These are phyloP conservation scores for Maudiozyma bulderi DNA, from an alignment of 805 yeast genomes.

Conservation along the genomic window DNA sequence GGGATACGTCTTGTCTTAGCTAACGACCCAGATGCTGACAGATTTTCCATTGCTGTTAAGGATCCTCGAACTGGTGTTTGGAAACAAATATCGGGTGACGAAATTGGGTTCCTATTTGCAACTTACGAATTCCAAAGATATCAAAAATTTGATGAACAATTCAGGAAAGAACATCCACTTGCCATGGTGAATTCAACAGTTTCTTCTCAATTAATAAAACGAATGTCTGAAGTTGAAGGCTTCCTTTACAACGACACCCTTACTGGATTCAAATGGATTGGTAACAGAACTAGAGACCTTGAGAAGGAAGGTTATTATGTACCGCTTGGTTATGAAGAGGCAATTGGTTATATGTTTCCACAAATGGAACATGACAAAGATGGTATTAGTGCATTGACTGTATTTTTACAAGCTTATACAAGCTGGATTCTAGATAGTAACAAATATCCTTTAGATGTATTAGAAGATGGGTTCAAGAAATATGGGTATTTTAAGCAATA, in stretches of 20 bases:
- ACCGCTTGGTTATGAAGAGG: slow-evolving; percentile 92
- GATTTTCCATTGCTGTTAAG: slow-evolving; percentile 74
- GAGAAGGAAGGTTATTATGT: slow-evolving; percentile 55
- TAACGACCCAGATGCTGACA: slow-evolving; percentile 95
- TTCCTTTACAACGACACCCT: slow-evolving; percentile 70
- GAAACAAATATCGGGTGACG: slow-evolving; percentile 85
- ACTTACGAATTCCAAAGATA: slow-evolving; percentile 40
- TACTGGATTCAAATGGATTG: slow-evolving; percentile 97
- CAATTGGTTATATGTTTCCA: slow-evolving; percentile 87
- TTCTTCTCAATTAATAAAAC: slow-evolving; percentile 68
- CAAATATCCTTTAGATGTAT: slow-evolving; percentile 34
- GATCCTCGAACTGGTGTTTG: slow-evolving; percentile 34
- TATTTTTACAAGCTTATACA: slow-evolving; percentile 63
- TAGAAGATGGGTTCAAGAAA: slow-evolving; percentile 48
- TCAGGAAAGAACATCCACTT: slow-evolving; percentile 32
- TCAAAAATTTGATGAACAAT: slow-evolving; percentile 16
- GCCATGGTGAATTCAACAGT: slow-evolving; percentile 78
- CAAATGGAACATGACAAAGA: slow-evolving; percentile 78
- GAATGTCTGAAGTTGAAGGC: slow-evolving; percentile 55
- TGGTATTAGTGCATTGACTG: slow-evolving; percentile 71
- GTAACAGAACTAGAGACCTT: slow-evolving; percentile 71
- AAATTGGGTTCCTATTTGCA: slow-evolving; percentile 80
- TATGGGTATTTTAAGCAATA: slow-evolving; percentile 79
- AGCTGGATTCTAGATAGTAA: slow-evolving; percentile 32
- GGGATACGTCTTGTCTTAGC: slow-evolving; percentile 58